phyloP scores from a whole-genome alignment of 2,329 filamentous ascomycete genomes.

The Macroventuria anomochaeta region DNA sequence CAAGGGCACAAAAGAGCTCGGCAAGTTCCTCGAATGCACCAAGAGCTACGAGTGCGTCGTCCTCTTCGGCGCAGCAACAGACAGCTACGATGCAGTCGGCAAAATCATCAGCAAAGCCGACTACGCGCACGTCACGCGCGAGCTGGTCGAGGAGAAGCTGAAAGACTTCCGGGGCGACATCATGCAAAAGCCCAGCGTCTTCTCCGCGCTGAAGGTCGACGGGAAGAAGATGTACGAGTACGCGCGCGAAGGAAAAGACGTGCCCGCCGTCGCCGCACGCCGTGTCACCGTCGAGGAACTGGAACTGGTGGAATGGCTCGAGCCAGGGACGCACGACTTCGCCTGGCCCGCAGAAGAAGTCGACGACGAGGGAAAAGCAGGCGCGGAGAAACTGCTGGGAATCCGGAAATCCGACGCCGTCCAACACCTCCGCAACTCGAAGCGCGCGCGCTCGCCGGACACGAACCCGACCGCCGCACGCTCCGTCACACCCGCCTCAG shows the following conservation, averaged over 20 bases:
- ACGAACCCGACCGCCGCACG: constrained; percentile 7
- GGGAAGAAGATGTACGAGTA: constrained; percentile 97
- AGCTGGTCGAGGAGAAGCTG: constrained; percentile 78
- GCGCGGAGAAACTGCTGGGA: constrained; percentile 71
- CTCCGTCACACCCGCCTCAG: background rate
- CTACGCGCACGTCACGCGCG: constrained; percentile 81
- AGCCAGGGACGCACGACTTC: constrained; percentile 79
- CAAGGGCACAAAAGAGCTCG: constrained; percentile 81
- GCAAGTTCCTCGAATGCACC: constrained; percentile 81
- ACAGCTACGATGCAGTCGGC: constrained; percentile 87
- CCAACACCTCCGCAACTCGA: constrained; percentile 38
- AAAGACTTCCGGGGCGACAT: constrained; percentile 79
- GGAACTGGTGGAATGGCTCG: constrained; percentile 82
- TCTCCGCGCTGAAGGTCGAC: constrained; percentile 89
- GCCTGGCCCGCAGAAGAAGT: constrained; percentile 82
- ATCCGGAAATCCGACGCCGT: constrained; percentile 43
- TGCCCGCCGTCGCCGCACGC: constrained; percentile 84
- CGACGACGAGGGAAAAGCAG: constrained; percentile 73
- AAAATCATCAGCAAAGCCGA: constrained; percentile 77
- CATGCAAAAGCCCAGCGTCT: constrained; percentile 89
- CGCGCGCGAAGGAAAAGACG: constrained; percentile 83
- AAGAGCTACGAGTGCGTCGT: constrained; percentile 93
- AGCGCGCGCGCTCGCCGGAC: constrained; percentile 30
- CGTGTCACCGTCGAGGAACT: constrained; percentile 79
- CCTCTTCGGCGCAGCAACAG: constrained; percentile 89